Base-by-base conservation (phyloP, 352 stramenopile genomes). In the Phytophthora agathidicida region DNA sequence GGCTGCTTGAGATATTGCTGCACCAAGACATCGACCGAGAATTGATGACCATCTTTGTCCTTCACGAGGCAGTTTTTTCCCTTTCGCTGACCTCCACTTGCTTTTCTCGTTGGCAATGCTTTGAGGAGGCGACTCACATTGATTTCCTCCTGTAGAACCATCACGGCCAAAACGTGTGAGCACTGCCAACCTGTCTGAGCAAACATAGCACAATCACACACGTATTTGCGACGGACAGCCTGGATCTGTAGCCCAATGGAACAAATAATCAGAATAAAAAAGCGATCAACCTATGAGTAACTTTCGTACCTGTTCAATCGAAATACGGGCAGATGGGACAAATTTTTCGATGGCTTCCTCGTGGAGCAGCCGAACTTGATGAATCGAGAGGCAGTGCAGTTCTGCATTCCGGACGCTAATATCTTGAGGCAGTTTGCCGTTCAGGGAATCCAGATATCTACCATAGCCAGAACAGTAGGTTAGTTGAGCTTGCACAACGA, bases 391-490 rank as follows among this genome's bases (percentile, higher is more conserved):
- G 33, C 50, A 59, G 23, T 50, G 26, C 4, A 48, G 28, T 22
- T 49, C 36, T 8, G 14, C 14, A 27, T 48, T 49, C 26, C 14
- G 20, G 13, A 49, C 19, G 30, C 27, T 30, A 26, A 49, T 42
- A 28, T 42, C 37, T 24, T 22, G 26, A 2, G 36, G 48, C 8
- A 43, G 36, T 11, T 57, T 49, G 11, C 28, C 49, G 22, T 39
- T 17, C n/a, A n/a, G n/a, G n/a, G 48, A 57, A 5, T 47, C 23
- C 35, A 57, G 19, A 11, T 57, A 57, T 33, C 36, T 57, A 28
- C 26, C 20, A 10, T n/a, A n/a, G n/a, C n/a, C n/a, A 38, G 10
- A 20, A 9, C 32, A 38, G 6, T 22, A 38, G n/a, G n/a, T n/a
- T n/a, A n/a, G n/a, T n/a, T n/a, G n/a, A n/a, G n/a, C n/a, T n/a